These are phyloP conservation scores for Irpex sp. DNA, from an alignment of 1,284 basidiomycete genomes.

Conservation along the genomic window DNA sequence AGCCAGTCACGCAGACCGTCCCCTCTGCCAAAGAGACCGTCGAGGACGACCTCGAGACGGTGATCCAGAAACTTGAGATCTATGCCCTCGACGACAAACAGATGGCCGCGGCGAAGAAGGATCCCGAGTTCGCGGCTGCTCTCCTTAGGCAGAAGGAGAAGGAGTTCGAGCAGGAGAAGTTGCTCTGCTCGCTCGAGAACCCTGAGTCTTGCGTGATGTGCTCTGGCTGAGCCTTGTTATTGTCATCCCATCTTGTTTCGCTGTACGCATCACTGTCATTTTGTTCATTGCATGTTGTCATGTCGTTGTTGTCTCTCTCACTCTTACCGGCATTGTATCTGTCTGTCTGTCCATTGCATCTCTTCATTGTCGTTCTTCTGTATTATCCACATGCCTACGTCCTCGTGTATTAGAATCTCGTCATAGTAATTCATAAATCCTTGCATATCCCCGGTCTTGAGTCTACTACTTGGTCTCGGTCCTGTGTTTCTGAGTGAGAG, in stretches of 20 bases:
- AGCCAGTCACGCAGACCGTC: constrained; percentile 17
- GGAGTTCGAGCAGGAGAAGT: constrained; percentile 77
- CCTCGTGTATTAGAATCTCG: not conserved
- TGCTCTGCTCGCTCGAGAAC: constrained; percentile 84
- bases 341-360: not conserved
- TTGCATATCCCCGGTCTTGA: not conserved
- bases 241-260: not conserved
- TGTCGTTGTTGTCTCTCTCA: not conserved
- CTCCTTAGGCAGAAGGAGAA: constrained; percentile 65
- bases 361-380: not conserved
- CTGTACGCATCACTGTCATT: not conserved
- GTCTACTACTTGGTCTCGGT: too few relatives aligned
- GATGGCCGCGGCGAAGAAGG: constrained; percentile 50
- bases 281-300: not conserved
- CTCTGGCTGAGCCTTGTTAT: constrained; percentile 48
- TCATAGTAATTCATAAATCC: not conserved
- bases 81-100: constrained; percentile 37
- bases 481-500: too few relatives aligned
- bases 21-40: constrained; percentile 7
- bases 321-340: not conserved
- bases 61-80: constrained; percentile 10
- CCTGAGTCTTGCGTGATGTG: constrained; percentile 87
- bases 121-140: constrained; percentile 83
- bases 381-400: not conserved
- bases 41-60: constrained; percentile 11